A percentile compares a stretch with the other conserved stretches of the same genome.
Evolutionary conservation across 163 green algal species (phyloP).

Genomic region (Chlamydomonas reinhardtii): DNA sequence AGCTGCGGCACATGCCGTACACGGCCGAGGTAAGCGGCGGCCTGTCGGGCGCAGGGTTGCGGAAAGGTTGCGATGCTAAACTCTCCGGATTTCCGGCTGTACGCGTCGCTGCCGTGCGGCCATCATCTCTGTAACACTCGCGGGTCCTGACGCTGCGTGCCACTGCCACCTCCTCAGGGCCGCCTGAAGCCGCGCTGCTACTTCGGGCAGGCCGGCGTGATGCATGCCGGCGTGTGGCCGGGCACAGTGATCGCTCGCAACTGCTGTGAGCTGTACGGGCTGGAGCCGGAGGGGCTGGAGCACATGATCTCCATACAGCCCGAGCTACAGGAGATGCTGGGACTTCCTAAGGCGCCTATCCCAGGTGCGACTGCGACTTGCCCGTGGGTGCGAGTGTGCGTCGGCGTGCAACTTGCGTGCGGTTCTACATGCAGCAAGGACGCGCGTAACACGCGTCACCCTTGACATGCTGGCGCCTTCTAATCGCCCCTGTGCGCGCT

Average conservation of each 20-base stretch:
- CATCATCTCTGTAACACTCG: neutral
- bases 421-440: no score
- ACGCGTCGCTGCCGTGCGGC: no score
- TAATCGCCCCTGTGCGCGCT: neutral
- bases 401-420: no score
- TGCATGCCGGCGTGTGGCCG: constrained; percentile 49
- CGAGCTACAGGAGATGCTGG: constrained; percentile 35
- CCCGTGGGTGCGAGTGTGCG: no score
- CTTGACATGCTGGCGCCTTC: no score
- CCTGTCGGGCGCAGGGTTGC: neutral
- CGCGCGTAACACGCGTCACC: no score
- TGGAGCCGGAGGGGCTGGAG: constrained; percentile 24
- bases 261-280: constrained; percentile 50
- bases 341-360: neutral
- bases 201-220: constrained; percentile 44
- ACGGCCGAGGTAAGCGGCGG: constrained; percentile 8
- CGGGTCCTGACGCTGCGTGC: neutral
- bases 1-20: constrained; percentile 47
- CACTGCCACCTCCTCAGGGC: neutral
- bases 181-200: constrained; percentile 34
- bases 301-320: constrained; percentile 37
- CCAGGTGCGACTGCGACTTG: neutral
- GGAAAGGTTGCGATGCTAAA: no score
- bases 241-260: constrained; percentile 47
- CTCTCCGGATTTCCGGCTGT: no score